Evolutionary conservation across 2,329 filamentous ascomycete species (phyloP).

Genomic region (Lachnellula hyalina): DNA sequence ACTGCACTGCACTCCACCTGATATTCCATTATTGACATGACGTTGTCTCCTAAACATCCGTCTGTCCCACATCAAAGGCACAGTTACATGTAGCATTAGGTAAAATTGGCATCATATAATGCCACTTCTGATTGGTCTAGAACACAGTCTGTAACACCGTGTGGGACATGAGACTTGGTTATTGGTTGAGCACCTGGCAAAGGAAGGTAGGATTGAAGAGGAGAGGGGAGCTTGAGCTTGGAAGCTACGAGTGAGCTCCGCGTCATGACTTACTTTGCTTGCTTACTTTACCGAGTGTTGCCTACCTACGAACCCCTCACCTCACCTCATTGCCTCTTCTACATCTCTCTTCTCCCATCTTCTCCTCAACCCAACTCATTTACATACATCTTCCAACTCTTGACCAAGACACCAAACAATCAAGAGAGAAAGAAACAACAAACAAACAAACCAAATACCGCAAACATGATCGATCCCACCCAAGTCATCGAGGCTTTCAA

Average conservation of each 20-base stretch:
- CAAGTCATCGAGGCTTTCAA: constrained; percentile 22
- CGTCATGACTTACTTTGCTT: neutral
- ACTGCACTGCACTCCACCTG: neutral
- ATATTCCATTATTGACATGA: neutral
- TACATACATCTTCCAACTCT: neutral
- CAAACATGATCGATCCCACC: constrained; percentile 27
- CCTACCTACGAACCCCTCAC: neutral
- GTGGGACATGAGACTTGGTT: neutral
- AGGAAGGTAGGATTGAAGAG: neutral
- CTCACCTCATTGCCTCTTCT: constrained; percentile 4
- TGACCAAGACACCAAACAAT: neutral
- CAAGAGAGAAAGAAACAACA: neutral
- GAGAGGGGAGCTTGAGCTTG: neutral
- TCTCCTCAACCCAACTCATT: constrained; percentile 2
- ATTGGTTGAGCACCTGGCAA: no score
- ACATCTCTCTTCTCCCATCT: neutral
- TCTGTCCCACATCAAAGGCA: neutral
- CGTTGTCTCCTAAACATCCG: neutral
- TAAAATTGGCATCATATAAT: neutral
- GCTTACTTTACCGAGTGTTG: neutral
- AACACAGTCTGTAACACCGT: neutral
- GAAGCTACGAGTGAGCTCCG: neutral
- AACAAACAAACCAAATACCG: constrained; percentile 1
- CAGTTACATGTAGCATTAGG: neutral
- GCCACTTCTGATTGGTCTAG: neutral